A percentile compares a stretch with the other conserved stretches of the same genome.
phyloP scores from a whole-genome alignment of 2,329 filamentous ascomycete genomes.

The Sporothrix phasma region DNA sequence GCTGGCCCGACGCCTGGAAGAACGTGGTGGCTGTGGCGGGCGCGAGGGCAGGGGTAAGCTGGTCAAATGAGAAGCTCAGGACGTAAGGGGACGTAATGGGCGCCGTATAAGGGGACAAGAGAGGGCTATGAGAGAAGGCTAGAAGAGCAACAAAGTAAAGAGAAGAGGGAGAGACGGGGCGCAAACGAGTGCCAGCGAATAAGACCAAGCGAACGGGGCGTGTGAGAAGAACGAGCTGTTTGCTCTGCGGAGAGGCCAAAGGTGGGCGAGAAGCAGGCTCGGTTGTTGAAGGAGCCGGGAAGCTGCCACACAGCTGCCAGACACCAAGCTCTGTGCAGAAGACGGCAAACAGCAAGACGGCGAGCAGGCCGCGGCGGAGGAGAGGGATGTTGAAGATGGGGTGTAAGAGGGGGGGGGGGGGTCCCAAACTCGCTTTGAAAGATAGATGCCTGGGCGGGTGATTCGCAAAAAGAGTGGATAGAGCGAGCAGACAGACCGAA shows the following conservation, averaged over 20 bases:
- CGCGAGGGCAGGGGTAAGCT: background rate
- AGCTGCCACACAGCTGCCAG: background rate
- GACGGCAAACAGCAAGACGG: background rate
- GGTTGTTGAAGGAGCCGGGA: conserved; percentile 4
- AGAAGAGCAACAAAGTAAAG: background rate
- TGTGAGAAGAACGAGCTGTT: background rate
- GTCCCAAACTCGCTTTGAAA: conserved; percentile 8
- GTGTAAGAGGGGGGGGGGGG: background rate
- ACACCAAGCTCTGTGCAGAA: background rate
- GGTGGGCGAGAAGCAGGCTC: background rate
- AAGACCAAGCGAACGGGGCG: conserved; percentile 1
- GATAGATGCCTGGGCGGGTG: conserved; percentile 5
- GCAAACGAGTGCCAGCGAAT: background rate
- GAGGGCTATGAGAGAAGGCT: background rate
- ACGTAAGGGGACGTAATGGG: background rate
- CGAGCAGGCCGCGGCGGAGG: background rate
- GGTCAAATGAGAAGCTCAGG: conserved; percentile 8
- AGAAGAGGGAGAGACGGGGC: background rate
- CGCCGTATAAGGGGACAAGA: conserved; percentile 5
- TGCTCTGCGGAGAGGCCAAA: background rate
- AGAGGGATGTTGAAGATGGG: background rate
- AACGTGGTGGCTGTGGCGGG: background rate
- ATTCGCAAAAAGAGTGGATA: conserved; percentile 13
- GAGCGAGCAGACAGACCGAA: background rate
- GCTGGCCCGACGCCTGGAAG: background rate